These are phyloP conservation scores for Alliaria petiolata DNA, from an alignment of 345 rosid genomes.

Conservation along the genomic window DNA sequence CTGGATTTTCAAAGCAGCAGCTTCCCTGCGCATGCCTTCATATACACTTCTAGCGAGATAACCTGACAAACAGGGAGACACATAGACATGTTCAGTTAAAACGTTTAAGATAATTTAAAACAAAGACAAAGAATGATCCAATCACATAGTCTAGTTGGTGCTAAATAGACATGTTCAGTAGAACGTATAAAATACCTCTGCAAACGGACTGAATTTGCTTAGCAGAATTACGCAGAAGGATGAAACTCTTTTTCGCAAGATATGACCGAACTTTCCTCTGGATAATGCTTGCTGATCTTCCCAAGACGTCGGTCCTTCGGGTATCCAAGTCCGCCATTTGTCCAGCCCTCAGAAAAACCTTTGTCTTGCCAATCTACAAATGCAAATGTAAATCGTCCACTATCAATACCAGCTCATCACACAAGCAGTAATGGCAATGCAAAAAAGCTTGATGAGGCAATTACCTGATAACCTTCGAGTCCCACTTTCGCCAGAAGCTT, in stretches of 20 bases:
- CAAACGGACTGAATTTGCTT: constrained; percentile 73
- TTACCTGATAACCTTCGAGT: constrained; percentile 92
- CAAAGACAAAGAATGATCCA: background rate
- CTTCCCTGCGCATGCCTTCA: constrained; percentile 73
- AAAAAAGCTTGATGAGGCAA: constrained; percentile 1
- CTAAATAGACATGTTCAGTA: background rate
- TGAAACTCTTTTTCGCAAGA: constrained; percentile 76
- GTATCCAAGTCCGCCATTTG: constrained; percentile 43
- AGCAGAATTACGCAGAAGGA: constrained; percentile 60
- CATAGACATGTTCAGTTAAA: too few species aligned
- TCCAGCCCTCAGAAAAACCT: constrained; percentile 36
- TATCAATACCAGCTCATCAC: background rate
- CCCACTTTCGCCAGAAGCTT: constrained; percentile 78
- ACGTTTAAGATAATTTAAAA: too few species aligned
- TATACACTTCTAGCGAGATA: constrained; percentile 70
- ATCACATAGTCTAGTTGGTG: background rate
- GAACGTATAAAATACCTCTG: constrained; percentile 56
- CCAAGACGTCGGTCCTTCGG: constrained; percentile 37
- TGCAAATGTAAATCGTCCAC: background rate
- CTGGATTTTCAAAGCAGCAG: constrained; percentile 78
- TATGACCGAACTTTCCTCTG: constrained; percentile 95
- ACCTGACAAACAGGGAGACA: constrained; percentile 43
- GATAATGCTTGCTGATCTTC: constrained; percentile 90
- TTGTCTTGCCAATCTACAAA: constrained; percentile 38
- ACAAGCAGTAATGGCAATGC: constrained; percentile 1